These are phyloP conservation scores for Pterocarpus macrocarpus DNA, from an alignment of 306 rosid genomes.

Conservation along the genomic window DNA sequence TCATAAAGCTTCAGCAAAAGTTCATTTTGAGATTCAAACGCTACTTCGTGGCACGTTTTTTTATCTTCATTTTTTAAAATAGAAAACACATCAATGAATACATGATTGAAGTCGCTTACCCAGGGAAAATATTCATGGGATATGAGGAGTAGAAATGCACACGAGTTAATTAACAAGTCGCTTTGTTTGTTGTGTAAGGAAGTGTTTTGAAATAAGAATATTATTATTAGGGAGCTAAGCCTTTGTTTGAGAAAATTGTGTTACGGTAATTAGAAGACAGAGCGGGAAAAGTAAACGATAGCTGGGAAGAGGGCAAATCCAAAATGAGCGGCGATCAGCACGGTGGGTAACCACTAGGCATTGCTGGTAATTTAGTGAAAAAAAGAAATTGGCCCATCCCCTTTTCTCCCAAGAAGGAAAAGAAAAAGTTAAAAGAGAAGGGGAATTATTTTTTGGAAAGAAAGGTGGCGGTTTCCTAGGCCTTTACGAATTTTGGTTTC, in stretches of 20 bases:
- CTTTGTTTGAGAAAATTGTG: background rate
- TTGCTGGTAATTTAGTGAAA: slow-evolving; percentile 55
- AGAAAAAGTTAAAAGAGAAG: slow-evolving; percentile 43
- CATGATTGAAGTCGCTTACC: background rate
- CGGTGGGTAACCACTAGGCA: slow-evolving; percentile 39
- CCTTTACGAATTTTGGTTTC: slow-evolving; percentile 42
- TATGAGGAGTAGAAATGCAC: no score
- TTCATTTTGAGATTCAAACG: background rate
- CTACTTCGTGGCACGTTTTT: background rate
- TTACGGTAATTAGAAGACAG: slow-evolving; percentile 5
- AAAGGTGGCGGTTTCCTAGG: slow-evolving; percentile 63
- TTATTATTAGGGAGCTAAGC: background rate
- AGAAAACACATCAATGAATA: background rate
- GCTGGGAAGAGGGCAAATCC: slow-evolving; percentile 34
- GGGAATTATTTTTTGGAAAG: background rate
- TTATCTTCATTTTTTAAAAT: background rate
- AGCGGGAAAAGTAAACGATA: slow-evolving; percentile 37
- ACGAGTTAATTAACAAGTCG: background rate
- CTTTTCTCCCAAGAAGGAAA: slow-evolving; percentile 40
- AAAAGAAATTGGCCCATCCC: slow-evolving; percentile 43
- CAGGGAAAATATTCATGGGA: background rate
- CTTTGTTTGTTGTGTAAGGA: background rate
- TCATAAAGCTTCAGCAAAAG: background rate
- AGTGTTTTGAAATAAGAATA: background rate
- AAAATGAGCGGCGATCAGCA: slow-evolving; percentile 59